Percentiles rank a stretch among this genome's conserved stretches.
These are phyloP conservation scores for Achaetomium macrosporum DNA, from an alignment of 2,329 filamentous ascomycete species.

Conservation along the genomic window DNA sequence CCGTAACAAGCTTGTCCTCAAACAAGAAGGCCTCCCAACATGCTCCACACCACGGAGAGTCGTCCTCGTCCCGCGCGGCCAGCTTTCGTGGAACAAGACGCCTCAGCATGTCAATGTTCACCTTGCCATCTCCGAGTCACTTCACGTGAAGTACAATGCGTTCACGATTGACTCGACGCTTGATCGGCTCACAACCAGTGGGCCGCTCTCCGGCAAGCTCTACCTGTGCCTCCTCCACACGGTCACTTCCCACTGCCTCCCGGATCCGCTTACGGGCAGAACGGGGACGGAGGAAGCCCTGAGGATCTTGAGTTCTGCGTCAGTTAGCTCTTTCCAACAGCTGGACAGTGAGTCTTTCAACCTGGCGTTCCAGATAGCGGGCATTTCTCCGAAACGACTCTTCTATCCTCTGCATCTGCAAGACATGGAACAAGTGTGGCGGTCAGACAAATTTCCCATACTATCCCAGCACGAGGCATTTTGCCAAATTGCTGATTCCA, in stretches of 20 bases:
- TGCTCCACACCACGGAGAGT: constrained; percentile 15
- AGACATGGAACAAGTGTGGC: constrained; percentile 44
- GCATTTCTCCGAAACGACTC: constrained; percentile 35
- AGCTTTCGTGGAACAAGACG: constrained; percentile 13
- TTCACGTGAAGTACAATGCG: constrained; percentile 29
- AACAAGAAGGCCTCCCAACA: constrained; percentile 7
- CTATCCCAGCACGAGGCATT: constrained; percentile 43
- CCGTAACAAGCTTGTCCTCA: constrained; percentile 43
- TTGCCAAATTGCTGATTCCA: constrained; percentile 28
- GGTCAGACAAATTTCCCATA: constrained; percentile 35
- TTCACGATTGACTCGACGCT: constrained; percentile 47
- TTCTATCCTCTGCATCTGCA: constrained; percentile 40
- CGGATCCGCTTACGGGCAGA: constrained; percentile 40
- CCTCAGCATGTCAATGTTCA: constrained; percentile 32
- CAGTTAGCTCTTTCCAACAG: constrained; percentile 42
- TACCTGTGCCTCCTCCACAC: constrained; percentile 48
- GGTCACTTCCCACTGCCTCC: constrained; percentile 46
- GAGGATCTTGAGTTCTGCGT: constrained; percentile 41
- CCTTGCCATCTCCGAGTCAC: constrained; percentile 25
- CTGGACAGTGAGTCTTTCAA: constrained; percentile 33
- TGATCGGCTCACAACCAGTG: constrained; percentile 45
- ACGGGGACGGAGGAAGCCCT: constrained; percentile 54
- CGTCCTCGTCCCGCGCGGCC: constrained; percentile 36
- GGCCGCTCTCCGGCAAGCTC: constrained; percentile 46
- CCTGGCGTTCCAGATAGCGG: constrained; percentile 34